Evolutionary conservation across 1,139 yeast genomes (phyloP), one percentile per base, ranked within the genome.

Genomic region (Taphrina confusa): DNA sequence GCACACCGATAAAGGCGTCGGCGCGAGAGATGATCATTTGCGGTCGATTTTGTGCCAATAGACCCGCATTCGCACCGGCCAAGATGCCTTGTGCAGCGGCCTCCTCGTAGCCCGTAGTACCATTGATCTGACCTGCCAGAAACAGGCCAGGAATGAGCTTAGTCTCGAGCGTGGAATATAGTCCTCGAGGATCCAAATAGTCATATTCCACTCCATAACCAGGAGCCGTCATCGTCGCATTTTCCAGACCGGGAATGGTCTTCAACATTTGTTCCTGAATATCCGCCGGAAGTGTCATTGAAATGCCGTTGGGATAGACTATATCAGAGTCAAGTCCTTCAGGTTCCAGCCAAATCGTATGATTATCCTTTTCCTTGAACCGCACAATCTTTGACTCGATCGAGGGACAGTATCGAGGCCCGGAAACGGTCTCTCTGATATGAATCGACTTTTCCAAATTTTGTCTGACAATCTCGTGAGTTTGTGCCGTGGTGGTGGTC

Each of bases 161-260:
- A 0, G 97, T 89, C 70, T 92, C 96, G 49, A 94, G 73, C 0
- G 95, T 87, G 55, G 78, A 79, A 59, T 79, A 78, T 60, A 94
- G 77, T 68, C 91, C 97, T 64, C 96, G 78, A 1, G 99, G 98
- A 69, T 92, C 97, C 25, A 94, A 85, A 71, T 88, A 92, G 71
- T 94, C 98, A 69, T 94, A 94, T 71, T 94, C 98, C 1, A 94
- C 98, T 12, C 99, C 99, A 70, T 94, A 94, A 0, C 97, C 99
- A 0, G 97, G 97, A 68, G 90, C 96, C 4, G 85, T 70, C 89
- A 94, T 89, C 18, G 75, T 77, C 0, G 87, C 97, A 67, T 88
- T 83, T 68, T 89, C 96, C 61, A 95, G 80, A 0, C 99, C 99
- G 1, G 90, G 87, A 67, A 94, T 87, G 75, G 89, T 75, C 62